Evolutionary conservation across 202 grass and related monocot species (phyloP), one percentile per base, ranked within the genome.

Genomic region (Tripidium arundinaceum): DNA sequence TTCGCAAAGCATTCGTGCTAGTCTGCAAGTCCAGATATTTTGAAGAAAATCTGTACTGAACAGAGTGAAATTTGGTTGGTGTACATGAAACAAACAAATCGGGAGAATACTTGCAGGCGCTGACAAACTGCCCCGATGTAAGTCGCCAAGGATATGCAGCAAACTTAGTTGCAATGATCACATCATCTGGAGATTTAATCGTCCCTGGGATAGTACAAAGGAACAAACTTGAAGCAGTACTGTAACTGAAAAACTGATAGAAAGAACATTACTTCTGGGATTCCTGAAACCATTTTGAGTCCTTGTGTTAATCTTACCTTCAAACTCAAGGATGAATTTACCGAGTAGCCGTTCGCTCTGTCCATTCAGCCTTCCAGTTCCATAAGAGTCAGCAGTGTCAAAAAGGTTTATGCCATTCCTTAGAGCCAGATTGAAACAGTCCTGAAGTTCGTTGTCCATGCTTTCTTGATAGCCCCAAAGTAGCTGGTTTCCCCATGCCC

Each of bases 311-410:
- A 19, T 47, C 77, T 26, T 49, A 98, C 88, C 96, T 86, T 87
- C 42, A 75, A 55, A 87, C 54, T 98, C 87, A 29, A 76, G 42
- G 77, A 98, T 95, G 83, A 98, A 95, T 87, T 89, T 93, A 21
- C 92, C 88, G 6, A 98, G 92, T 5, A 98, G 83, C 54, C 75
- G 86, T 91, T 98, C 92, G 2, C 96, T 98, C 66, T 93, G 90
- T 19, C 92, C 92, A 78, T 95, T 98, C 59, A 93, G 79, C 54
- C 72, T 94, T 71, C 92, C 86, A 63, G 90, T 98, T 67, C 96
- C 92, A 24, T 91, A 98, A 7, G 96, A 98, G 86, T 98, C 92
- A 27, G 96, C 96, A 31, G 96, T 98, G 58, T 98, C 96, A 84
- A 98, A 93, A 74, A 95, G 80, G 75, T 69, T 93, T 80, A 98